phyloP scores from a whole-genome alignment of 2,329 filamentous ascomycete genomes.

The Aspergillus sp. region DNA sequence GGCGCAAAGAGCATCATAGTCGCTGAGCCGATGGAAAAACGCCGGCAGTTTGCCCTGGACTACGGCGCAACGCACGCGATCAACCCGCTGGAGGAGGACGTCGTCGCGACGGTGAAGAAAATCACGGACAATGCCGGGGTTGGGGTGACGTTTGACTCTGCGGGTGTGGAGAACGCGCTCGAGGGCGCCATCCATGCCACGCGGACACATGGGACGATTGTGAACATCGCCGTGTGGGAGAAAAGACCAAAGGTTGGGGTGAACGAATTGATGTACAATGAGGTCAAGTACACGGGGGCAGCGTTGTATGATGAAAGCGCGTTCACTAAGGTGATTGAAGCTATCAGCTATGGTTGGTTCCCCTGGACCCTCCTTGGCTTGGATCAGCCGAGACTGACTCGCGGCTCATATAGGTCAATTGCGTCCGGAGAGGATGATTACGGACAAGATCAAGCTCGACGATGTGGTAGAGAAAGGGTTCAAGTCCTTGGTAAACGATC shows the following conservation, averaged over 20 bases:
- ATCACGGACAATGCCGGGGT: slow-evolving; percentile 51
- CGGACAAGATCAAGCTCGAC: slow-evolving; percentile 55
- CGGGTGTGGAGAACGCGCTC: slow-evolving; percentile 56
- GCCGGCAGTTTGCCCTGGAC: slow-evolving; percentile 52
- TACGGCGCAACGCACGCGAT: slow-evolving; percentile 58
- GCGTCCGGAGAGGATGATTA: slow-evolving; percentile 60
- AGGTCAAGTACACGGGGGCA: slow-evolving; percentile 52
- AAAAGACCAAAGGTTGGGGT: slow-evolving; percentile 53
- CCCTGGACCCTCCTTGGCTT: background rate
- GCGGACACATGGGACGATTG: slow-evolving; percentile 54
- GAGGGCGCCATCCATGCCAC: slow-evolving; percentile 50
- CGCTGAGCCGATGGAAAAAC: slow-evolving; percentile 52
- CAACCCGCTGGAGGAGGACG: slow-evolving; percentile 49
- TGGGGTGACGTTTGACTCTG: slow-evolving; percentile 62
- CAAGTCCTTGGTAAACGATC: slow-evolving; percentile 55
- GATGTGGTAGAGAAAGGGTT: slow-evolving; percentile 59
- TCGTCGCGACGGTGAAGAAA: slow-evolving; percentile 46
- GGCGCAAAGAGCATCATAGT: slow-evolving; percentile 58
- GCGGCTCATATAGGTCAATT: slow-evolving; percentile 42
- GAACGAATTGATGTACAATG: slow-evolving; percentile 54
- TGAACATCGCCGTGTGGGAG: slow-evolving; percentile 67
- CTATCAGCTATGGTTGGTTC: slow-evolving; percentile 33
- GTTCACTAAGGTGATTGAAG: slow-evolving; percentile 57
- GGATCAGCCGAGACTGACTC: background rate
- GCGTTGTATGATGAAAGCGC: slow-evolving; percentile 53